Base-by-base conservation (phyloP, 2,329 filamentous ascomycete species). In the Beauveria rudraprayagi region DNA sequence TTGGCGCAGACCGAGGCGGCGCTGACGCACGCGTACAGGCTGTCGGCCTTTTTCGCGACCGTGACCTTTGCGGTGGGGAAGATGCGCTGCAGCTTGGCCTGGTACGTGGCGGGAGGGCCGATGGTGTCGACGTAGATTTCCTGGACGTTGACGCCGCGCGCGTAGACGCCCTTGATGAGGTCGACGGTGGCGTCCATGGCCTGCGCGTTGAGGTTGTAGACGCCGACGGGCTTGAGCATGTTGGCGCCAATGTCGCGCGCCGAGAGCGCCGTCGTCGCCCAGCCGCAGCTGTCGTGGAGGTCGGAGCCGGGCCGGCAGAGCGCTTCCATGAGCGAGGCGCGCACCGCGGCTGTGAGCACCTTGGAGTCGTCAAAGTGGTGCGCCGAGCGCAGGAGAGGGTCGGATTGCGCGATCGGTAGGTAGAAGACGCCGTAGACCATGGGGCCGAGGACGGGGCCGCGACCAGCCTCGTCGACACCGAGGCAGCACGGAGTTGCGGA, bases 121-220 rank as follows among this genome's bases (percentile, higher is more conserved):
- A 97, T 89, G 2, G 93, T 97, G 76, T 99, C 93, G 71, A 99
- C 92, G 73, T 92, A 99, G 56, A 99, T 90, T 73, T 97, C 91
- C 61, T 80, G 83, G 5, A 97, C 80, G 72, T 95, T 92, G 64
- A 97, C 89, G 41, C 91, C 90, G 22, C 81, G 80, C 9, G 84
- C 85, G 41, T 94, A 81, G 4, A 96, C 89, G 41, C 86, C 86
- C 60, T 85, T 80, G 69, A 97, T 93, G 57, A 99, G 80, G 44
- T 84, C 83, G 26, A 96, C 85, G 0, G 93, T 97, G 4, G 93
- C 90, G 73, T 96, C 92, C 85, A 94, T 89, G 19, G 93, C 93
- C 75, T 99, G 94, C 5, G 92, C 91, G 72, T 99, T 99, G 65
- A 99, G 84, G 72, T 99, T 99, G 77, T 97, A 95, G 3, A 78